Evolutionary conservation across 495 filamentous ascomycete genomes (phyloP), one percentile per base, ranked within the genome.

Genomic region (Neurospora sp.): DNA sequence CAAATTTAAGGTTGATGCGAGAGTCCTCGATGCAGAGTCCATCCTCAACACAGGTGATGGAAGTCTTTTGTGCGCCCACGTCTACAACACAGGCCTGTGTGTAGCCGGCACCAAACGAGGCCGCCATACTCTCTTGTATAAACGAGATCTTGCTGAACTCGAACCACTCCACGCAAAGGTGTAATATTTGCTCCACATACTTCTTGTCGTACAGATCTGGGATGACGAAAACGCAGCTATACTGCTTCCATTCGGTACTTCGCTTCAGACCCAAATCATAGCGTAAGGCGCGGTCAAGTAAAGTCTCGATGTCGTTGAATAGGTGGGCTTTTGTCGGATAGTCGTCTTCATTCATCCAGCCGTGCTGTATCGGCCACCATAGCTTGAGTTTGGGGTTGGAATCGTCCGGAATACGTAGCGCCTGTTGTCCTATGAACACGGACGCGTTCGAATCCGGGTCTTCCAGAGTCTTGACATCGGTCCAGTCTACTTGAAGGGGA

Each of bases 21-120:
- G 96, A 98, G 75, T 97, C 94, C 74, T 97, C 94, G 38, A 97
- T 85, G 79, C 92, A 94, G 86, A 99, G 92, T 15, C 96, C 96
- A 79, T 99, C 96, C 78, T 99, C 96, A 37, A 98, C 96, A 78
- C 96, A 99, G 77, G 94, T 94, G 43, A 99, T 93, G 2, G 96
- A 97, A 4, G 96, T 98, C 85, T 99, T 99, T 82, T 98, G 94
- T 4, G 96, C 96, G 21, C 96, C 96, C 54, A 98, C 92, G 80
- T 99, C 96, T 6, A 99, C 94, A 72, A 99, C 93, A 78, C 96
- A 98, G 21, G 93, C 92, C 54, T 89, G 92, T 6, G 93, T 94
- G 77, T 94, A 97, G 2, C 96, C 96, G 15, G 94, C 96, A n/a
- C 96, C 96, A 79, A 96, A 99, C 0, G 93, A 94, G 21, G 94